A percentile compares a stretch with the other conserved stretches of the same genome.
Evolutionary conservation across 192 early-diverging fungal genomes (phyloP).

Genomic region (Spinellus fusiger): DNA sequence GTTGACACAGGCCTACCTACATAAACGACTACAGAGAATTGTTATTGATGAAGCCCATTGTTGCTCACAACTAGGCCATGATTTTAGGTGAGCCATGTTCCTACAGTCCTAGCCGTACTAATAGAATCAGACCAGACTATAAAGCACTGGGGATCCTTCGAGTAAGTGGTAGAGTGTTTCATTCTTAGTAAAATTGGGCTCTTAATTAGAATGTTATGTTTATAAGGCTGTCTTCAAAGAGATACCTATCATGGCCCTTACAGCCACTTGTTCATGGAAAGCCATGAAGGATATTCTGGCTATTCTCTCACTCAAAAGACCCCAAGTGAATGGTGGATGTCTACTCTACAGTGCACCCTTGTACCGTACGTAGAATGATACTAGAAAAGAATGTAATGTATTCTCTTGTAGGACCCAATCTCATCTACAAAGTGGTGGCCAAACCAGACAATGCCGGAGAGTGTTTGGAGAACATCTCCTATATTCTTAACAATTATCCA

Average conservation of each 20-base stretch:
- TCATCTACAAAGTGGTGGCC: constrained; percentile 53
- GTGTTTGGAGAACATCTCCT: constrained; percentile 40
- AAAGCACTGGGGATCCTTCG: constrained; percentile 24
- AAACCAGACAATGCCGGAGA: constrained; percentile 35
- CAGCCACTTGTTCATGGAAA: constrained; percentile 63
- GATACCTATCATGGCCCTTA: constrained; percentile 69
- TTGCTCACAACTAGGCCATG: constrained; percentile 92
- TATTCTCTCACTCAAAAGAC: constrained; percentile 42
- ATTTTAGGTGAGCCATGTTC: constrained; percentile 62
- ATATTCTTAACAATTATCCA: constrained; percentile 44
- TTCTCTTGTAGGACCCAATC: constrained; percentile 36
- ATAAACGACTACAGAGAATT: constrained; percentile 66
- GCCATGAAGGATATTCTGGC: constrained; percentile 45
- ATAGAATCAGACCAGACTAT: constrained; percentile 22
- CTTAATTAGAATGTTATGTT: neutral
- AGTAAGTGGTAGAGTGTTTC: neutral
- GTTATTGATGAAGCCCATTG: constrained; percentile 98
- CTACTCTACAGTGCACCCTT: constrained; percentile 7
- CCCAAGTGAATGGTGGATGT: constrained; percentile 11
- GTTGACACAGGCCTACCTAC: constrained; percentile 49
- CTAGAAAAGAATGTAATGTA: neutral
- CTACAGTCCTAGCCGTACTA: neutral
- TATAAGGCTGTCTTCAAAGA: constrained; percentile 45
- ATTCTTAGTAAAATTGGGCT: neutral
- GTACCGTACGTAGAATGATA: constrained; percentile 1